phyloP scores from a whole-genome alignment of 768 basidiomycete genomes.

The Trametopsis cervina region DNA sequence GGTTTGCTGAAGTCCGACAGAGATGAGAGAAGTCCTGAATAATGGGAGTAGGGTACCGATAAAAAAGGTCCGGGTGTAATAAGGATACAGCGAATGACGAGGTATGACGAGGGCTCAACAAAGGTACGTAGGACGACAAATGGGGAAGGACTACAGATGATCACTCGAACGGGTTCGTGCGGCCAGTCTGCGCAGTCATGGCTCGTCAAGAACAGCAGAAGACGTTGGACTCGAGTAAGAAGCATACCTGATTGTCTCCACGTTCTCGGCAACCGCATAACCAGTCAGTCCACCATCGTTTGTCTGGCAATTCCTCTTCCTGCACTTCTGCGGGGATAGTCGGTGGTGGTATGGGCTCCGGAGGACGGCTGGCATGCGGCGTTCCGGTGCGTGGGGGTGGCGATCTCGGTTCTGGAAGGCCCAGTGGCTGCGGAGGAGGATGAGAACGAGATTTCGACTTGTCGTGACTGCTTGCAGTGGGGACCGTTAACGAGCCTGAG shows the following conservation, averaged over 20 bases:
- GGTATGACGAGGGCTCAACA: not conserved
- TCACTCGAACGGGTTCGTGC: slow-evolving; percentile 59
- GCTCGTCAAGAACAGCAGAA: not conserved
- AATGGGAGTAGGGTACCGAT: too few species aligned
- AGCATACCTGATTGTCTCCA: slow-evolving; percentile 61
- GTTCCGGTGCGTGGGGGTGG: slow-evolving; percentile 41
- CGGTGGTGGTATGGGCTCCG: slow-evolving; percentile 31
- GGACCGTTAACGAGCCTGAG: slow-evolving; percentile 5
- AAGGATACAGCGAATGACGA: not conserved
- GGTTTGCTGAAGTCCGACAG: too few species aligned
- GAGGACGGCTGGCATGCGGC: slow-evolving; percentile 28
- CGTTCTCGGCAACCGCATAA: slow-evolving; percentile 74
- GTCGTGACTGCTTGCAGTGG: slow-evolving; percentile 14
- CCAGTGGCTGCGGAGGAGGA: slow-evolving; percentile 50
- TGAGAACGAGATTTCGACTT: slow-evolving; percentile 20
- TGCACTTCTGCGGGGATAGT: slow-evolving; percentile 16
- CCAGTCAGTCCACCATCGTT: slow-evolving; percentile 84
- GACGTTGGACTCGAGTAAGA: not conserved
- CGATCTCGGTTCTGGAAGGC: slow-evolving; percentile 52
- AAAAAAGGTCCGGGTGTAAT: not conserved
- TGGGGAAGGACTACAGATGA: not conserved
- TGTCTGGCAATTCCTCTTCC: slow-evolving; percentile 28
- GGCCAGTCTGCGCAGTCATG: slow-evolving; percentile 47
- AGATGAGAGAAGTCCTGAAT: too few species aligned
- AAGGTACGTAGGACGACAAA: not conserved